Conservation (phyloP, 768 basidiomycete genomes). For the Austroboletus eburneus region DNA sequence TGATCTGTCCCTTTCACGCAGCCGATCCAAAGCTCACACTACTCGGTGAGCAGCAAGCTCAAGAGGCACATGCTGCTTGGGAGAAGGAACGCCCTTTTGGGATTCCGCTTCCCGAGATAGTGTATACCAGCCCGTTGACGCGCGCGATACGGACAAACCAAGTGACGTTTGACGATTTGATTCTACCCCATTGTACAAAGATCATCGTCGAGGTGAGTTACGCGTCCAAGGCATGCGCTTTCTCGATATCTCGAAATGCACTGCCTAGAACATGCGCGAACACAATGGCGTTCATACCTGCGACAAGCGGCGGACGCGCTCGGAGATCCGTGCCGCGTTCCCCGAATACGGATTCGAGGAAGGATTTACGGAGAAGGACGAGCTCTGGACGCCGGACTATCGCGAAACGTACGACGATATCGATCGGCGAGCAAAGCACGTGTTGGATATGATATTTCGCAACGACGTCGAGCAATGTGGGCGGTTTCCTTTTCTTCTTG, state of each 20-base stretch:
- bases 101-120: conserved; percentile 17
- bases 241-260: not conserved
- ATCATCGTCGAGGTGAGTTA: conserved; percentile 54
- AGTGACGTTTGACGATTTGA: conserved; percentile 44
- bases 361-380: conserved; percentile 58
- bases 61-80: conserved; percentile 18
- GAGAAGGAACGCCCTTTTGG: conserved; percentile 8
- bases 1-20: not conserved
- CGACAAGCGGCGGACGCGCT: conserved; percentile 54
- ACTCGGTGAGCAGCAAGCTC: conserved; percentile 55
- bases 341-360: conserved; percentile 51
- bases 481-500: conserved; percentile 13
- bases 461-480: conserved; percentile 41
- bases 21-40: conserved; percentile 51
- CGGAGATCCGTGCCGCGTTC: conserved; percentile 38
- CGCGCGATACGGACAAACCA: conserved; percentile 56
- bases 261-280: conserved; percentile 59
- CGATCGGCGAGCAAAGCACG: conserved; percentile 43
- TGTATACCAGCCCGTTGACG: conserved; percentile 46
- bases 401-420: conserved; percentile 28
- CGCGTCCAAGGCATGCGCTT: not conserved
- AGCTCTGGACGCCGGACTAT: conserved; percentile 44
- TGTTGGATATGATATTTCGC: conserved; percentile 55
- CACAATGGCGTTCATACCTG: conserved; percentile 65
- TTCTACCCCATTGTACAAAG: conserved; percentile 23